phyloP scores from a whole-genome alignment of 108 stramenopile genomes.

The Fistulifera pelliculosa region DNA sequence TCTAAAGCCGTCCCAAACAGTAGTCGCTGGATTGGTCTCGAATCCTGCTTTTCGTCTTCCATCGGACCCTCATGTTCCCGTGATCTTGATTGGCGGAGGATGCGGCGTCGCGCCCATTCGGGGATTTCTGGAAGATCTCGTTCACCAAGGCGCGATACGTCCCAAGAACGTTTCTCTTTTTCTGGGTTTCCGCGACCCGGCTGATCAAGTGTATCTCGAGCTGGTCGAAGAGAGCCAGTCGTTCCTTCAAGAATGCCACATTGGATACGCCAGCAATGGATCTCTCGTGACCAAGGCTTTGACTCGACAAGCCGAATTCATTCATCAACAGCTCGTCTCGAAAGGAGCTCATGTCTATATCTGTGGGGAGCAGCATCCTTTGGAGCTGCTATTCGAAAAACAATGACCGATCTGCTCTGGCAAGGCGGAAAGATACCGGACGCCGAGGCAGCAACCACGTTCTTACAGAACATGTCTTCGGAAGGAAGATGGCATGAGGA shows the following conservation, averaged over 20 bases:
- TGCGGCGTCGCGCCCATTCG: conserved; percentile 68
- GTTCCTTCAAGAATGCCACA: conserved; percentile 30
- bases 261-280: conserved; percentile 12
- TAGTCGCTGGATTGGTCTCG: conserved; percentile 21
- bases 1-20: conserved; percentile 3
- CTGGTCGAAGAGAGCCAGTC: conserved; percentile 25
- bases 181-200: conserved; percentile 49
- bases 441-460: conserved; percentile 39
- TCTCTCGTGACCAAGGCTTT: conserved; percentile 22
- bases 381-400: conserved; percentile 47
- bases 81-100: conserved; percentile 62
- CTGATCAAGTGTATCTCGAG: conserved; percentile 45
- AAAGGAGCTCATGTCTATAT: conserved; percentile 42
- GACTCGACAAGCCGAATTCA: conserved; percentile 22
- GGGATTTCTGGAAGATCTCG: conserved; percentile 53
- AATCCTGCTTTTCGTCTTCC: conserved; percentile 70
- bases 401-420: conserved; percentile 39
- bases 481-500: conserved; percentile 44
- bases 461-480: conserved; percentile 31
- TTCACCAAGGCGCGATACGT: conserved; percentile 13
- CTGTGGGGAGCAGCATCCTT: conserved; percentile 64
- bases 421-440: conserved; percentile 11
- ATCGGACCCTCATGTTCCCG: conserved; percentile 26
- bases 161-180: conserved; percentile 24
- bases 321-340: conserved; percentile 22